Conservation (phyloP, 2,329 filamentous ascomycete genomes). For the Aspergillus ochraceus region DNA sequence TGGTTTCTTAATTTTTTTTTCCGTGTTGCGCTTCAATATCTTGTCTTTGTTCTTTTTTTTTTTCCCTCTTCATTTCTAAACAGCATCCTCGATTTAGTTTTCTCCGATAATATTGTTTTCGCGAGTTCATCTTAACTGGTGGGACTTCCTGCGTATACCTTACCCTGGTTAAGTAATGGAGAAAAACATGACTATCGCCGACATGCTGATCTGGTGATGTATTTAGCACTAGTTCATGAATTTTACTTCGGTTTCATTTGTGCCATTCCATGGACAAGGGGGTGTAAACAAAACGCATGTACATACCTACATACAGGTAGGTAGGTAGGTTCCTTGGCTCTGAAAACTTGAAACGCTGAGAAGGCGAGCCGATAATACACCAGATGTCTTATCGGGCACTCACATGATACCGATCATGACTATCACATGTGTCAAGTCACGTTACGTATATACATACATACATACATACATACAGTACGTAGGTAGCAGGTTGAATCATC, state of each 20-base stretch:
- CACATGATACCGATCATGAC: background rate
- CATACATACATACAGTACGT: background rate
- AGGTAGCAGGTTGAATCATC: no score
- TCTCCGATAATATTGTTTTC: conserved; percentile 13
- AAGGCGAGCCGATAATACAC: no score
- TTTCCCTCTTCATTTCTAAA: conserved; percentile 20
- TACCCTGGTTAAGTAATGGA: conserved; percentile 38
- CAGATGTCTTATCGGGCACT: background rate
- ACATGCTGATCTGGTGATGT: conserved; percentile 11
- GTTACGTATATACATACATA: background rate
- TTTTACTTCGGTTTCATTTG: background rate
- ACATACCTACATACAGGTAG: no score
- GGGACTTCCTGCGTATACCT: conserved; percentile 31
- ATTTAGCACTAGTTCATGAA: conserved; percentile 4
- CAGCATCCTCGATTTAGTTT: conserved; percentile 20
- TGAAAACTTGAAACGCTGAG: no score
- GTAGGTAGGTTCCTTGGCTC: no score
- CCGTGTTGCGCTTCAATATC: conserved; percentile 11
- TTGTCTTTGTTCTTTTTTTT: background rate
- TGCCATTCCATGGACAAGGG: background rate
- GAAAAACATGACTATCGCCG: conserved; percentile 29
- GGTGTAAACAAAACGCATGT: no score
- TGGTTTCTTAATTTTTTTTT: conserved; percentile 21
- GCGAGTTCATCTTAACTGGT: conserved; percentile 9
- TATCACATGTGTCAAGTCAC: background rate